Base-by-base conservation (phyloP, 805 yeast species). In the Monosporozyma solicola region DNA sequence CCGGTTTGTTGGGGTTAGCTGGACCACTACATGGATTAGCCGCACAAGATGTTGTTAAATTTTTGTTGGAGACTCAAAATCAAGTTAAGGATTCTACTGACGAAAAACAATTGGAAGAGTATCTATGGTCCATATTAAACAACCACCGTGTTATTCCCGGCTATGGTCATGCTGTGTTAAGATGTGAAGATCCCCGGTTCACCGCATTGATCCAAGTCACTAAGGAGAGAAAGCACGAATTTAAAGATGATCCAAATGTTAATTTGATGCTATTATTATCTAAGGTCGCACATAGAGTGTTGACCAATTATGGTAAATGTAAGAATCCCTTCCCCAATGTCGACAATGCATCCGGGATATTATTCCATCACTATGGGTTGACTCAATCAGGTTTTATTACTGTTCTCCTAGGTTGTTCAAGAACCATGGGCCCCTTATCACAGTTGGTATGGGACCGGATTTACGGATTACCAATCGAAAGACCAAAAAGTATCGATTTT, bases 11-110 rank as follows among this genome's bases (percentile, higher is more conserved):
- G 70, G 95, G 95, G 62, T 75, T 86, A 56, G 94, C 95, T 35
- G 95, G 95, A 58, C 94, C 95, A 54, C 75, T 86, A 62, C 95
- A 86, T 71, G 94, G 94, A 35, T 76, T 86, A 60, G 95, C 94
- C 55, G 85, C 86, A 69, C 95, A 86, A 72, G 94, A 86, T 72
- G 94, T 86, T 53, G 82, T 86, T 58, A 79, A 84, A 66, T 86
- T 85, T 74, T 78, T 85, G 61, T 73, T 81, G 66, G 79, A 78
- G 61, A 80, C 84, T 83, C 76, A 77, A 69, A 71, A 68, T 27
- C 75, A 75, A 59, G 27, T 47, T 5, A 69, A 78, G 57, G 66
- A 69, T 61, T 57, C 65, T 1, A 62, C 62, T 22, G 56, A 61
- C 35, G 51, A 58, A 37, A 70, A 74, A 59, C 77, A 80, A 62